Percentiles rank a stretch among this genome's conserved stretches.
These are phyloP conservation scores for Incumbomyces lentus DNA, from an alignment of 2,329 filamentous ascomycete species.

Conservation along the genomic window DNA sequence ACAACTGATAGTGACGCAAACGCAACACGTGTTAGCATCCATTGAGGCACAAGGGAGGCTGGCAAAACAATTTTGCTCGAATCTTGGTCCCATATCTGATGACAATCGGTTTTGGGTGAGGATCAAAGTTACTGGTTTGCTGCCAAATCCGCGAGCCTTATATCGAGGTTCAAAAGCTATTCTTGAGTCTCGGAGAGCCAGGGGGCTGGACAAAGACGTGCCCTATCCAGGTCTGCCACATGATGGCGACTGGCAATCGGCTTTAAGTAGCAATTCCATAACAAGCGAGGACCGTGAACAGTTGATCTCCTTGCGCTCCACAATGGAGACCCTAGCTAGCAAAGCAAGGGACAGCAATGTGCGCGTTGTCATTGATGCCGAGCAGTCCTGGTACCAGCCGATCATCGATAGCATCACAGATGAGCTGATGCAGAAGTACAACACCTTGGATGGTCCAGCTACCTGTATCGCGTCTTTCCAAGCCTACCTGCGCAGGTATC, in stretches of 20 bases:
- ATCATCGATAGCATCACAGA: not conserved
- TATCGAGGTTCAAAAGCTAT: not conserved
- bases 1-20: not conserved
- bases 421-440: conserved; percentile 2
- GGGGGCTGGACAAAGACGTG: not conserved
- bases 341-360: not conserved
- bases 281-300: not conserved
- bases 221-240: not conserved
- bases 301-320: not conserved
- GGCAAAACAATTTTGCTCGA: not conserved
- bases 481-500: conserved; percentile 1
- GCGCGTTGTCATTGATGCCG: not conserved
- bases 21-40: not conserved
- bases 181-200: not conserved
- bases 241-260: not conserved
- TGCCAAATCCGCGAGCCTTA: not conserved
- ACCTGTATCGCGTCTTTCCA: conserved; percentile 1
- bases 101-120: not conserved
- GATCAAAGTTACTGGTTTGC: not conserved
- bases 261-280: not conserved
- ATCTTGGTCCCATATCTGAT: not conserved
- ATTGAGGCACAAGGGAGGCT: conserved; percentile 1
- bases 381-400: not conserved
- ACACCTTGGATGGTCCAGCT: not conserved
- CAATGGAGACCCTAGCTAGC: not conserved